Conservation (phyloP, 129 eudicot species). For the Lonicera japonica region DNA sequence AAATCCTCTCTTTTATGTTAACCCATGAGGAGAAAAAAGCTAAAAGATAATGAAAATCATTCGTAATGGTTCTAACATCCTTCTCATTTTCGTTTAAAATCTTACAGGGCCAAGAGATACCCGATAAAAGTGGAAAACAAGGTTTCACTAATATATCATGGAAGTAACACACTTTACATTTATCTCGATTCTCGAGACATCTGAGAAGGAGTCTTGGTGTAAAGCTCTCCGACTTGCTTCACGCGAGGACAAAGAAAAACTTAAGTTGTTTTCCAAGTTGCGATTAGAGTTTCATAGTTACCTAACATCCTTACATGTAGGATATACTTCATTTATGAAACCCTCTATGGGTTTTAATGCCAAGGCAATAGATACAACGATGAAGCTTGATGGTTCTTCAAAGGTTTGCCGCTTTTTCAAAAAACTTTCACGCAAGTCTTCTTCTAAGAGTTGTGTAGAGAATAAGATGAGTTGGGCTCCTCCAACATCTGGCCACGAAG, state of each 20-base stretch:
- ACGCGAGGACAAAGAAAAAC: slow-evolving; percentile 45
- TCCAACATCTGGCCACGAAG: slow-evolving; percentile 38
- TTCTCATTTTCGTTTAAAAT: slow-evolving; percentile 26
- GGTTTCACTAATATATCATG: slow-evolving; percentile 48
- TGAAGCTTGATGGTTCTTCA: slow-evolving; percentile 64
- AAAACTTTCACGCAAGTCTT: slow-evolving; percentile 61
- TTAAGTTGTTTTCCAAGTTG: slow-evolving; percentile 47
- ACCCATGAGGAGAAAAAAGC: too few species aligned
- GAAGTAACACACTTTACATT: slow-evolving; percentile 54
- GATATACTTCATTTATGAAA: slow-evolving; percentile 71
- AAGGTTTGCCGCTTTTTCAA: slow-evolving; percentile 78
- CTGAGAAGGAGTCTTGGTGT: slow-evolving; percentile 93
- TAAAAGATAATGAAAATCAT: too few species aligned
- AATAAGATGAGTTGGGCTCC: slow-evolving; percentile 34
- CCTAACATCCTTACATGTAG: slow-evolving; percentile 51
- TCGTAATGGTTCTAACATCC: not conserved
- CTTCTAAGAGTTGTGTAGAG: slow-evolving; percentile 57
- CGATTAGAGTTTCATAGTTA: slow-evolving; percentile 57
- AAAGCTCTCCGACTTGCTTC: slow-evolving; percentile 86
- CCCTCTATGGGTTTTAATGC: slow-evolving; percentile 43
- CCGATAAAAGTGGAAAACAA: slow-evolving; percentile 87
- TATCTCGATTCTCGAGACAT: slow-evolving; percentile 73
- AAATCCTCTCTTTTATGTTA: too few species aligned
- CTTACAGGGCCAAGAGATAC: slow-evolving; percentile 77
- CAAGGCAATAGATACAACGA: slow-evolving; percentile 36